Evolutionary conservation across 208 protist genomes (phyloP), one percentile per base, ranked within the genome.

Genomic region (Crithidia thermophila): DNA sequence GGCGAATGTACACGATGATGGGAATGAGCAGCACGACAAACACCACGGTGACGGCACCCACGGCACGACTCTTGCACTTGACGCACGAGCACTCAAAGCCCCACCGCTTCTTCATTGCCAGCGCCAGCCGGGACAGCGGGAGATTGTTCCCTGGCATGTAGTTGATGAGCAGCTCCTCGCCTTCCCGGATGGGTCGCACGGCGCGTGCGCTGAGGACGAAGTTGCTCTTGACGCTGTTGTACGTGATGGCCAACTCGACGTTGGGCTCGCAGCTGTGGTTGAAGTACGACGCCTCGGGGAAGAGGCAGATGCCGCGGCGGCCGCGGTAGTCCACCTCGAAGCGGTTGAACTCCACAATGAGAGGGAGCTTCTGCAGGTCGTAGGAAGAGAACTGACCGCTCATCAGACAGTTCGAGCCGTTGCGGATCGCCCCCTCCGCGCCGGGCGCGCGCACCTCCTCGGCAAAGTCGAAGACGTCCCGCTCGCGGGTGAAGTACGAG

Each of bases 261-360:
- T 94, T 94, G 4, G 89, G 76, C 52, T 94, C 85, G 68, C 89
- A 94, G 65, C 81, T 86, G 72, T 94, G 89, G 49, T 94, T 94
- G 31, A 94, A 86, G 69, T 90, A 92, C 20, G 79, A 89, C 14
- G 82, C 89, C 63, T 94, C 85, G 0, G 89, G 85, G 39, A 94
- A 94, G 28, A 94, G 62, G 62, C 85, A 91, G 49, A 94, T 84
- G 20, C 89, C 89, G 16, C 83, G 72, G 30, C 85, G 78, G 23
- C 86, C 85, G 52, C 81, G 82, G 73, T 94, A 91, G 71, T 91
- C 85, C 34, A 94, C 84, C 36, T 94, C 89, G 43, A 87, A 85
- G 23, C 89, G 85, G 61, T 94, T 94, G 60, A 94, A 94, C 69
- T 94, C 89, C 21, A 94, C 58, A 43, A 92, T 90, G 20, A 92